phyloP scores from a whole-genome alignment of 2,329 filamentous ascomycete genomes.

The Microdochium bolleyi region DNA sequence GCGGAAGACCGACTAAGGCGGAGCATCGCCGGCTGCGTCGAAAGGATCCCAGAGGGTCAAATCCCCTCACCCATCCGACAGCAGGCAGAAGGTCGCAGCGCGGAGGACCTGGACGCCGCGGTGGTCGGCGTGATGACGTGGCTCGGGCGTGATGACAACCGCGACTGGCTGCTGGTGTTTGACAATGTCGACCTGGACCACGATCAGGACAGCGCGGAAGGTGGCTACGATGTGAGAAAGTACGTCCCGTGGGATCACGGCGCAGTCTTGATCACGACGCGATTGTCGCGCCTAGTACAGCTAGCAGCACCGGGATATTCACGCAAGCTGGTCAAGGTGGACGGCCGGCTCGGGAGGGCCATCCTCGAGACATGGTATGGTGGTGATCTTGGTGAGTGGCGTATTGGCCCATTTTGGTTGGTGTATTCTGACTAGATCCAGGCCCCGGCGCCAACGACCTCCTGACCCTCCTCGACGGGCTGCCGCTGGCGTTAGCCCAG shows the following conservation, averaged over 20 bases:
- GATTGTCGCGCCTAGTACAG: conserved; percentile 10
- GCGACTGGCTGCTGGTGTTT: conserved; percentile 28
- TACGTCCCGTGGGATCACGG: conserved; percentile 18
- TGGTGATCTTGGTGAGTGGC: conserved; percentile 11
- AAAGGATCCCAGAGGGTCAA: conserved; percentile 12
- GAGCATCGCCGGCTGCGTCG: conserved; percentile 18
- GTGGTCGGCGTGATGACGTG: conserved; percentile 25
- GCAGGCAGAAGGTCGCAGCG: conserved; percentile 10
- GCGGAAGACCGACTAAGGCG: conserved; percentile 19
- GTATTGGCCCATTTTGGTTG: conserved; percentile 1
- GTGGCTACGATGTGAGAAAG: conserved; percentile 12
- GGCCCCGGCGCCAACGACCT: conserved; percentile 9
- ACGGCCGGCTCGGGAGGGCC: conserved; percentile 11
- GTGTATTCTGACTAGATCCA: conserved; percentile 4
- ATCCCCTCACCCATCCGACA: conserved; percentile 20
- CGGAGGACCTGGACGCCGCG: conserved; percentile 13
- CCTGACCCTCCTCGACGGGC: conserved; percentile 27
- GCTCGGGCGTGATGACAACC: conserved; percentile 25
- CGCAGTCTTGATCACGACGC: conserved; percentile 18
- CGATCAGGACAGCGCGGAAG: conserved; percentile 6
- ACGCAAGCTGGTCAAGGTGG: conserved; percentile 11
- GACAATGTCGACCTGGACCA: conserved; percentile 26
- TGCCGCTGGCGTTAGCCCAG: conserved; percentile 36
- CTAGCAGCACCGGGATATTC: conserved; percentile 7
- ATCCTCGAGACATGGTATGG: conserved; percentile 17